Conservation (phyloP, 768 basidiomycete species). For the Amanita fuliginea region DNA sequence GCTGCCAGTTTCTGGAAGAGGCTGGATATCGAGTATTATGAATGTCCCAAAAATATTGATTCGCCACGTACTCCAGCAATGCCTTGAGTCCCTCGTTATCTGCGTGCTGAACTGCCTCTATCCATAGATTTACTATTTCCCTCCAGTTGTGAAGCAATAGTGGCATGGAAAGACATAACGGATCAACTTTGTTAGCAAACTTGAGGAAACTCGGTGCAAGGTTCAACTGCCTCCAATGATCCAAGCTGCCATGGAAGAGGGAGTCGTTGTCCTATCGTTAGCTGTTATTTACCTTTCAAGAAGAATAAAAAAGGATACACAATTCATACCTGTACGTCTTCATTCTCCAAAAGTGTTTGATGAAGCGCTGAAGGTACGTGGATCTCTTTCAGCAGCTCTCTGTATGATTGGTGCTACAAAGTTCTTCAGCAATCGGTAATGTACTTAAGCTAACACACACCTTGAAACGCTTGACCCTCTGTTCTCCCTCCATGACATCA, state of each 20-base stretch:
- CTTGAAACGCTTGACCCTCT: conserved; percentile 40
- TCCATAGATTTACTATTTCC: conserved; percentile 58
- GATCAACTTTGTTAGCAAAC: conserved; percentile 52
- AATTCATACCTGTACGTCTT: conserved; percentile 40
- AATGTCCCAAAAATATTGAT: not conserved
- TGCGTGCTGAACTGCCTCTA: conserved; percentile 38
- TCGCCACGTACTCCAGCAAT: conserved; percentile 52
- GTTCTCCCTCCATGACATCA: conserved; percentile 12
- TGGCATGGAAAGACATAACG: conserved; percentile 65
- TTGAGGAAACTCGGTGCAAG: conserved; percentile 63
- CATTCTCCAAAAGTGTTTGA: conserved; percentile 40
- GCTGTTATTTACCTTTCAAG: conserved; percentile 1
- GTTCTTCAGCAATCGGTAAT: not conserved
- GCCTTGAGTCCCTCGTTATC: conserved; percentile 67
- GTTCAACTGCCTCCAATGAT: conserved; percentile 73
- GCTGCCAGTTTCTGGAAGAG: conserved; percentile 70
- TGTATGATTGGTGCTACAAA: conserved; percentile 65
- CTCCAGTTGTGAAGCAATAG: conserved; percentile 73
- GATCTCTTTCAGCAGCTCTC: conserved; percentile 52
- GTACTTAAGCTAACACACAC: conserved; percentile 14
- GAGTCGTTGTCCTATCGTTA: conserved; percentile 57
- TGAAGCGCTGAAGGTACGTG: conserved; percentile 60
- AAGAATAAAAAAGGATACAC: not conserved
- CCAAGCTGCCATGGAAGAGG: conserved; percentile 64
- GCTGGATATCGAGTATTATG: conserved; percentile 25